phyloP scores from a whole-genome alignment of 345 rosid species.

The Populus deltoides region DNA sequence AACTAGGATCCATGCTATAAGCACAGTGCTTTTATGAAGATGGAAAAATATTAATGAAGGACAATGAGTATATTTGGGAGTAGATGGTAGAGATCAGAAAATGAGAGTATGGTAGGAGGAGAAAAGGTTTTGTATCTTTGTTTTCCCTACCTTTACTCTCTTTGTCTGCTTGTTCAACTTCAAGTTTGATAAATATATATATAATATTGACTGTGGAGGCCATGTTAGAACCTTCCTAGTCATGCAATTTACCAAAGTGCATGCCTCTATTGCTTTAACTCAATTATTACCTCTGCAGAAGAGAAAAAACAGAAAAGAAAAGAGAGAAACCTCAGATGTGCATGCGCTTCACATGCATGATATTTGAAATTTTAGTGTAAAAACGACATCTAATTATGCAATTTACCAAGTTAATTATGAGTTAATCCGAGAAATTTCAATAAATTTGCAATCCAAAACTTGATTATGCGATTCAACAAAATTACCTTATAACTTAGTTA shows the following conservation, averaged over 20 bases:
- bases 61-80: not conserved
- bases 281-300: not conserved
- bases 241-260: not conserved
- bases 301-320: not conserved
- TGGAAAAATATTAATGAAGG: not conserved
- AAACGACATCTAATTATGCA: no score
- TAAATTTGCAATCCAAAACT: no score
- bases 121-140: not conserved
- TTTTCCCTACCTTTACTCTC: not conserved
- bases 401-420: no score
- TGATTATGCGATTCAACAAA: no score
- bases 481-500: no score
- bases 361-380: not conserved
- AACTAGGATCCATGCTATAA: not conserved
- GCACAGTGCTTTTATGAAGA: not conserved
- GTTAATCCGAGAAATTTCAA: no score
- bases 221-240: not conserved
- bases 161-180: not conserved
- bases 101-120: not conserved
- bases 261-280: no score
- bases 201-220: not conserved
- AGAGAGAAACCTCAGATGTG: not conserved
- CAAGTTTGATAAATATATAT: not conserved
- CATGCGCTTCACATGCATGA: not conserved
- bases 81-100: not conserved